Evolutionary conservation across 2,329 filamentous ascomycete species (phyloP).

Genomic region (Sporothrix luriei): DNA sequence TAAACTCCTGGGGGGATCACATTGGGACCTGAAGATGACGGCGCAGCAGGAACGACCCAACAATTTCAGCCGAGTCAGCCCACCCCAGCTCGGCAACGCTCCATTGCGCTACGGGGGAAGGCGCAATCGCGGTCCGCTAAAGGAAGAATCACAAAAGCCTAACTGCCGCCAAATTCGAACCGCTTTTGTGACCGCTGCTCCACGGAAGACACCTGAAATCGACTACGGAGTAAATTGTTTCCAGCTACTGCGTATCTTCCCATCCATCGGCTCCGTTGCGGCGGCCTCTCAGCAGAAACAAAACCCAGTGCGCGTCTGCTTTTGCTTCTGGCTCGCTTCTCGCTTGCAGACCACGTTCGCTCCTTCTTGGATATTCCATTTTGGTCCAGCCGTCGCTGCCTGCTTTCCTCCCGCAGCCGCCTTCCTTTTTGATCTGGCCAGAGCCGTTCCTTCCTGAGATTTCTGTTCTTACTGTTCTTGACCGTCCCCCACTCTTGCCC

Average conservation of each 20-base stretch:
- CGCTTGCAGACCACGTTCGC: conserved; percentile 28
- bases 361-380: conserved; percentile 10
- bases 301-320: conserved; percentile 16
- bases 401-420: background rate
- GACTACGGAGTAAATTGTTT: too few species aligned
- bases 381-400: background rate
- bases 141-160: background rate
- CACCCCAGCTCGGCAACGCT: background rate
- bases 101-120: conserved; percentile 21
- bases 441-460: background rate
- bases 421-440: background rate
- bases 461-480: background rate
- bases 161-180: background rate
- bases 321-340: conserved; percentile 25
- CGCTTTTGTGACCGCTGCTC: conserved; percentile 3
- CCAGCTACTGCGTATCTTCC: background rate
- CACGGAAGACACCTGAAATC: conserved; percentile 7
- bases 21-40: background rate
- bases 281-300: conserved; percentile 14
- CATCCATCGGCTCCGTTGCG: background rate
- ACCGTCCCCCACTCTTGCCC: background rate
- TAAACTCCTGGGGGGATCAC: too few species aligned
- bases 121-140: conserved; percentile 14
- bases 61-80: conserved; percentile 22
- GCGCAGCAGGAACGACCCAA: conserved; percentile 20